phyloP scores from a whole-genome alignment of 2,329 filamentous ascomycete genomes.

The Mycocentrospora acerina region DNA sequence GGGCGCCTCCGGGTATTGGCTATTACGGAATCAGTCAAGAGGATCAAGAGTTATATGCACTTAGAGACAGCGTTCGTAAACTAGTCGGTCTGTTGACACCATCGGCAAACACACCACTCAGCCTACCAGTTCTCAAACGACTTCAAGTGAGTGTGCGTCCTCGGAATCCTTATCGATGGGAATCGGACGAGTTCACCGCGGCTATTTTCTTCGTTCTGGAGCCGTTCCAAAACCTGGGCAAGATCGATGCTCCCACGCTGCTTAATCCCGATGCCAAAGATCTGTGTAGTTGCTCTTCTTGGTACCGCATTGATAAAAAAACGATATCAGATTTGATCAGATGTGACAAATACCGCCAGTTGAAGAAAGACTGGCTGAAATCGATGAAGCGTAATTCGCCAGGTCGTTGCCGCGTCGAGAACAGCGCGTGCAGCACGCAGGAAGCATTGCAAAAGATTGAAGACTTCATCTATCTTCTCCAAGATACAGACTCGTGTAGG shows the following conservation, averaged over 20 bases:
- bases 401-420: neutral
- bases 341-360: neutral
- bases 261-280: neutral
- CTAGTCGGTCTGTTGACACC: constrained; percentile 1
- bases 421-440: neutral
- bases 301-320: no score
- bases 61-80: constrained; percentile 8
- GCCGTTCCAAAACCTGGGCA: constrained; percentile 6
- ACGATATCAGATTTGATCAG: neutral
- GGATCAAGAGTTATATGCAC: constrained; percentile 7
- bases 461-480: constrained; percentile 2
- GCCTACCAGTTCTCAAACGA: neutral
- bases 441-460: constrained; percentile 5
- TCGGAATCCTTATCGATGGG: constrained; percentile 1
- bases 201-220: constrained; percentile 8
- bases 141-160: neutral
- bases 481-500: constrained; percentile 1
- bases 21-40: neutral
- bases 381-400: neutral
- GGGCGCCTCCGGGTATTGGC: constrained; percentile 1
- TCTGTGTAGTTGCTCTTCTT: no score
- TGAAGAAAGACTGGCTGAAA: constrained; percentile 1
- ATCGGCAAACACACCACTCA: neutral
- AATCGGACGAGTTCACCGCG: constrained; percentile 6
- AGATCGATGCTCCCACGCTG: constrained; percentile 1